Percentiles rank a stretch among this genome's conserved stretches.
Evolutionary conservation across 495 filamentous ascomycete species (phyloP).

Genomic region (Trichoderma asperelloides): DNA sequence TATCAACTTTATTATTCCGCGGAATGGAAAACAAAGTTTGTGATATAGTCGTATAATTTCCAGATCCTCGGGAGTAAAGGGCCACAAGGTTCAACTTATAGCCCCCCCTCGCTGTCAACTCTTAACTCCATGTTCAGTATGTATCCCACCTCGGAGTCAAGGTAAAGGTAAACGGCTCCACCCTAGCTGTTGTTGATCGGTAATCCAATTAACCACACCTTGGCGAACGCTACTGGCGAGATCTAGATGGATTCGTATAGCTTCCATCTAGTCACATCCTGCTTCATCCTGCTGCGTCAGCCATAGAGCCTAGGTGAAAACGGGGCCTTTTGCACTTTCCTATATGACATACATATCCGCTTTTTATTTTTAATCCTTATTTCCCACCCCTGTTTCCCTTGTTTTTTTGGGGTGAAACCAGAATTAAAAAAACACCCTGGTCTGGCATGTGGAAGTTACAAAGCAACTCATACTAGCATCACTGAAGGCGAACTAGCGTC

Average conservation of each 20-base stretch:
- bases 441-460: too few relatives aligned
- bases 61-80: neutral
- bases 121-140: neutral
- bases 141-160: neutral
- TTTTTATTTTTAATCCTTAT: too few relatives aligned
- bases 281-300: neutral
- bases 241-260: constrained; percentile 1
- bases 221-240: neutral
- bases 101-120: neutral
- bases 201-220: neutral
- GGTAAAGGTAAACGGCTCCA: neutral
- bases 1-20: neutral
- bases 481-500: too few relatives aligned
- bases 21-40: neutral
- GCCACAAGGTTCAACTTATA: constrained; percentile 6
- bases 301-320: neutral
- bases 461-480: too few relatives aligned
- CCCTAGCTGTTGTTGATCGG: neutral
- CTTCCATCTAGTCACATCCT: neutral
- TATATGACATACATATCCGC: too few relatives aligned
- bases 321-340: too few relatives aligned
- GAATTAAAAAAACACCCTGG: too few relatives aligned
- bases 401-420: too few relatives aligned
- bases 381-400: too few relatives aligned
- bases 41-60: neutral